Base-by-base conservation (phyloP, 2,329 filamentous ascomycete species). In the Sarocladiaceae sp. region DNA sequence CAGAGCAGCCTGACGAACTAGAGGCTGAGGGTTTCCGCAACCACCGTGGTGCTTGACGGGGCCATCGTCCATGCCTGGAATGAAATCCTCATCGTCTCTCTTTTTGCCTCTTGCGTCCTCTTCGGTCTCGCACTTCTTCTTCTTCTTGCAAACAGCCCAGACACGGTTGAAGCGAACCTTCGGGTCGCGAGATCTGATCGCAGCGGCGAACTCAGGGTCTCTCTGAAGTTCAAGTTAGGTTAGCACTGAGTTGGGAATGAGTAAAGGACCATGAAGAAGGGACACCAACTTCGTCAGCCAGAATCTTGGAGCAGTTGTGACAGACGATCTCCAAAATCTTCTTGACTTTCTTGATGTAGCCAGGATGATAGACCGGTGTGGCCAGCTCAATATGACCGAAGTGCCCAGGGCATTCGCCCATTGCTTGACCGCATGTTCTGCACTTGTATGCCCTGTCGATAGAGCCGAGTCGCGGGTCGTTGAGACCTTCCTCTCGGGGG, bases 351-450 rank as follows among this genome's bases (percentile, higher is more conserved):
- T 90, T 95, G 75, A 99, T 88, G 73, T 97, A 99, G 64, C 94
- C 94, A 77, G 79, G 75, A 63, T 99, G 94, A 71, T 88, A 99
- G 62, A 99, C 94, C 52, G 95, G 94, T 67, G 90, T 92, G 37
- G 94, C 92, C 60, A 99, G 81, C 74, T 99, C 95, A 63, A 99
- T 99, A 72, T 99, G 95, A 58, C 94, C 94, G 68, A 99, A 99
- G 70, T 99, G 94, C 55, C 94, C 94, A 54, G 94, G 93, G 70
- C 94, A 99, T 68, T 96, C 90, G 58, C 88, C 86, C 82, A 97
- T 96, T 65, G 89, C 87, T 73, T 99, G 92, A 58, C 92, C 88
- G 72, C 94, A 99, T 47, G 95, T 97, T 66, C 88, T 92, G 76
- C 94, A 99, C 71, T 91, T 90, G 77, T 90, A 95, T 67, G 91